phyloP scores from a whole-genome alignment of 2,329 filamentous ascomycete genomes.

The Huntiella omanensis region DNA sequence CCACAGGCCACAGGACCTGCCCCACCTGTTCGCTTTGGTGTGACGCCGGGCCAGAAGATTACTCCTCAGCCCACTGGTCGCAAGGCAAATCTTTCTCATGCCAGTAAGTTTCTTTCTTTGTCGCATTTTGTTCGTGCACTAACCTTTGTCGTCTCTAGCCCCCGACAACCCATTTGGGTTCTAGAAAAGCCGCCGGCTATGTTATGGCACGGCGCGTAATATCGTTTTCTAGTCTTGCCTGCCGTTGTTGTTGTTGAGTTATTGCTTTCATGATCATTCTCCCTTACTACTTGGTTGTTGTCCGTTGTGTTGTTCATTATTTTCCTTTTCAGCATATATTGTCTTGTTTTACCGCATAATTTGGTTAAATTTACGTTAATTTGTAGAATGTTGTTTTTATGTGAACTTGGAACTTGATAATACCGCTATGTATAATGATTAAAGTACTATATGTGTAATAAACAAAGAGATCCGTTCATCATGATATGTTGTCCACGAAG shows the following conservation, averaged over 20 bases:
- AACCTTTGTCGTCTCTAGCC: constrained; percentile 18
- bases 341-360: background rate
- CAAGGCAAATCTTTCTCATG: constrained; percentile 78
- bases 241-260: constrained; percentile 1
- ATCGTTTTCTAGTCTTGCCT: background rate
- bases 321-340: constrained; percentile 1
- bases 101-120: constrained; percentile 48
- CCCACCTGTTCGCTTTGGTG: constrained; percentile 76
- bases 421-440: background rate
- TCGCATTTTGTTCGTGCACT: background rate
- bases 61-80: constrained; percentile 72
- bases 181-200: constrained; percentile 14
- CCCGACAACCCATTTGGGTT: constrained; percentile 37
- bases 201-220: constrained; percentile 5
- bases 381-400: background rate
- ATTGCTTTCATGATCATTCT: background rate
- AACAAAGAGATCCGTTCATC: background rate
- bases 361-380: background rate
- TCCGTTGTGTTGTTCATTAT: constrained; percentile 6
- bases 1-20: constrained; percentile 43
- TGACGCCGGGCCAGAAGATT: constrained; percentile 55
- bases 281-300: constrained; percentile 3
- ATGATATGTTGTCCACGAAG: too few relatives aligned
- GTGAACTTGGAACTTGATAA: background rate
- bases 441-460: background rate